A percentile compares a stretch with the other conserved stretches of the same genome.
Evolutionary conservation across 331 rosid genomes (phyloP).

Genomic region (Erythrophleum ivorense): DNA sequence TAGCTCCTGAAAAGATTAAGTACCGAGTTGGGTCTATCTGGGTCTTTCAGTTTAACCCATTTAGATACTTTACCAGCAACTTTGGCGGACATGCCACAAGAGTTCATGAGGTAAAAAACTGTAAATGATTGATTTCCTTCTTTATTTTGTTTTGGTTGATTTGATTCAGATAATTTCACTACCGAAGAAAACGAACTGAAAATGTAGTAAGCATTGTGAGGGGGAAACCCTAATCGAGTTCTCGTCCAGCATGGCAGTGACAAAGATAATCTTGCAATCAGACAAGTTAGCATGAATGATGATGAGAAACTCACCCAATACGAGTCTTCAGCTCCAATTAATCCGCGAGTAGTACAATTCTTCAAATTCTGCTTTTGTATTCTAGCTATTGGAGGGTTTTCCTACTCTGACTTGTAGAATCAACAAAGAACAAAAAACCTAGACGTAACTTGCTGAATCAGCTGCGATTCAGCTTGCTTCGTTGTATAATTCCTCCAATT

Average conservation of each 20-base stretch:
- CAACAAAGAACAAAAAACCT: too few species aligned
- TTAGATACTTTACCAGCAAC: not conserved
- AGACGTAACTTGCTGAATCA: too few species aligned
- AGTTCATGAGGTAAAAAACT: not conserved
- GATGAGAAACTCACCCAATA: not conserved
- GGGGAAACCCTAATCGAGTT: not conserved
- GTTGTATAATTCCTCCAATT: too few species aligned
- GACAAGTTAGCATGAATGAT: not conserved
- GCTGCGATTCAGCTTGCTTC: too few species aligned
- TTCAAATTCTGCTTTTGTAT: too few species aligned
- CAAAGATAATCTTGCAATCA: not conserved
- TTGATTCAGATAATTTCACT: not conserved
- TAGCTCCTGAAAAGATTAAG: not conserved
- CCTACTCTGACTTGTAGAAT: too few species aligned
- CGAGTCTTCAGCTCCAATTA: not conserved
- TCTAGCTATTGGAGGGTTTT: too few species aligned
- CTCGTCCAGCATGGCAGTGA: not conserved
- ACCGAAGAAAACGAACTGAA: not conserved
- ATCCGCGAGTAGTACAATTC: too few species aligned
- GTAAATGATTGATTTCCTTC: not conserved
- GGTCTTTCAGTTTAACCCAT: not conserved
- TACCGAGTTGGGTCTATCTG: not conserved
- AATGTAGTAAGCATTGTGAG: not conserved
- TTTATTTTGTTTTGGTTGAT: not conserved
- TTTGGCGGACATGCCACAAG: not conserved